Percentiles rank a stretch among this genome's conserved stretches.
Conservation (phyloP, 208 protist species). For the Porcisia deanei region DNA sequence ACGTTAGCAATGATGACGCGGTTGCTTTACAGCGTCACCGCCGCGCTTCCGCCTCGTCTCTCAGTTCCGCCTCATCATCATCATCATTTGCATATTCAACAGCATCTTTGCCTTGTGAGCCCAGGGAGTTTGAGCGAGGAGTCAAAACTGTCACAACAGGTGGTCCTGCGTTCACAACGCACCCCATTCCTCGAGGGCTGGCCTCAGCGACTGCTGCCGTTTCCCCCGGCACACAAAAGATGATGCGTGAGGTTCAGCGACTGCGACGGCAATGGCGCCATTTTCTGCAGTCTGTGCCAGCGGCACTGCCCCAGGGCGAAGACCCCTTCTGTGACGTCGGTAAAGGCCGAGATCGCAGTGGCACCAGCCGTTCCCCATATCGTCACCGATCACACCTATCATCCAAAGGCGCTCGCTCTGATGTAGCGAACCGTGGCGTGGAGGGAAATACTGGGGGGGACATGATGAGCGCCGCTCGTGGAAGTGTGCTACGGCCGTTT, state of each 20-base stretch:
- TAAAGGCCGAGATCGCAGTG: not conserved
- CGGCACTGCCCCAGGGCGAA: not conserved
- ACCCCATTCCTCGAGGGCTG: not conserved
- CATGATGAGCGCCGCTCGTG: not conserved
- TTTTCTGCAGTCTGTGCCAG: conserved; percentile 22
- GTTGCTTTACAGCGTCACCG: not conserved
- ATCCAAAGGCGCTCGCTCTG: not conserved
- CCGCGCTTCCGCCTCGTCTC: conserved; percentile 5
- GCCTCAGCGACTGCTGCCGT: not conserved
- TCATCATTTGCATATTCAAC: not conserved
- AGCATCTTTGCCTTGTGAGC: not conserved
- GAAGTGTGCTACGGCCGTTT: not conserved
- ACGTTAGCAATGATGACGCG: not conserved
- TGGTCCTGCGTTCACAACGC: not conserved
- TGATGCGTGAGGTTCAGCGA: conserved; percentile 44
- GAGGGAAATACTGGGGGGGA: not conserved
- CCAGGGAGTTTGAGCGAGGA: not conserved
- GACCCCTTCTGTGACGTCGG: not conserved
- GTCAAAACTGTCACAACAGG: not conserved
- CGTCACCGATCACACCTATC: not conserved
- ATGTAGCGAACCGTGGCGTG: not conserved
- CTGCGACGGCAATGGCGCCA: conserved; percentile 55
- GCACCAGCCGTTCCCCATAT: not conserved
- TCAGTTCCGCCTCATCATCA: conserved; percentile 1
- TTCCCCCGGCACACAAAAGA: conserved; percentile 13